Evolutionary conservation across 2,329 filamentous ascomycete genomes (phyloP).

Genomic region (Parascedosporium putredinis): DNA sequence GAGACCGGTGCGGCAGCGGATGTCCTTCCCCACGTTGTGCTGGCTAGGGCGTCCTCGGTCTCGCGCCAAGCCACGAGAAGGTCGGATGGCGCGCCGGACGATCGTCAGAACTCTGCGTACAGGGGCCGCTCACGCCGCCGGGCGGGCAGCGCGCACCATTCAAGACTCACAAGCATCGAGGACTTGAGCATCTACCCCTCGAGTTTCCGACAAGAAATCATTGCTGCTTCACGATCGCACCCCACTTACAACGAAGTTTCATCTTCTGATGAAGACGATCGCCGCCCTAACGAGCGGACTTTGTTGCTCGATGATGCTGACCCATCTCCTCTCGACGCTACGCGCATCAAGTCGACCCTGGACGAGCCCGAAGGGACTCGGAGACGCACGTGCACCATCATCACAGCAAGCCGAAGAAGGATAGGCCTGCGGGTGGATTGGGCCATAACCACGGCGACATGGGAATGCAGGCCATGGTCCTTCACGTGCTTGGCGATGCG

Average conservation of each 20-base stretch:
- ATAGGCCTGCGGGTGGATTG: conserved; percentile 58
- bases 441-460: conserved; percentile 78
- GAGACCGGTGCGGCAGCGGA: conserved; percentile 50
- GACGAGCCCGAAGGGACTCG: conserved; percentile 34
- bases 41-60: conserved; percentile 31
- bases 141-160: conserved; percentile 35
- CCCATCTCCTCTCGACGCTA: conserved; percentile 1
- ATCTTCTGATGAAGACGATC: conserved; percentile 28
- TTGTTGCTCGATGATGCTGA: conserved; percentile 29
- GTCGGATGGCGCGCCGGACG: not conserved
- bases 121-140: conserved; percentile 34
- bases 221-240: conserved; percentile 48
- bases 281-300: conserved; percentile 37
- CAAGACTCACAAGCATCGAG: conserved; percentile 53
- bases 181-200: conserved; percentile 81
- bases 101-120: conserved; percentile 13
- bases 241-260: conserved; percentile 12
- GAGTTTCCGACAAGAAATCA: conserved; percentile 85
- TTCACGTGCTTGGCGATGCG: conserved; percentile 71
- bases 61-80: conserved; percentile 14
- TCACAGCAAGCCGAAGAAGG: conserved; percentile 37
- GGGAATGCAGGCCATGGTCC: conserved; percentile 83
- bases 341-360: not conserved
- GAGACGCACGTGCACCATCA: conserved; percentile 63
- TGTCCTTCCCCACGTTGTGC: conserved; percentile 50